A percentile compares a stretch with the other conserved stretches of the same genome.
phyloP scores from a whole-genome alignment of 2,329 filamentous ascomycete genomes.

The Trichoderma semiorbis region DNA sequence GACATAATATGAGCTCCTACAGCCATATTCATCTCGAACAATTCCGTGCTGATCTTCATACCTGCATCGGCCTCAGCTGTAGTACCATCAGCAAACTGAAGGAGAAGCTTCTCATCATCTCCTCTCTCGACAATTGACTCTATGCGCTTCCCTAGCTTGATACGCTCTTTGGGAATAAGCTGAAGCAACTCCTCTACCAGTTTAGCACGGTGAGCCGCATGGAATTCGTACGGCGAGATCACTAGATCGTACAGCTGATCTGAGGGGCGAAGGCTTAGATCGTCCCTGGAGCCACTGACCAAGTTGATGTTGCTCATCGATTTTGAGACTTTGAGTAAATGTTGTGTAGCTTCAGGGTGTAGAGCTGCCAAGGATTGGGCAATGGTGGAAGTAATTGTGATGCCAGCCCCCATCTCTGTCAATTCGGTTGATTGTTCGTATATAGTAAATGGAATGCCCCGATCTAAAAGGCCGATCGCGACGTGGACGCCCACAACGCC shows the following conservation, averaged over 20 bases:
- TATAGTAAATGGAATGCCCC: slow-evolving; percentile 40
- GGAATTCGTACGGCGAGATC: neutral
- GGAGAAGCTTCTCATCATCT: slow-evolving; percentile 24
- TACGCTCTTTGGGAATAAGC: slow-evolving; percentile 32
- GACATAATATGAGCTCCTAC: neutral
- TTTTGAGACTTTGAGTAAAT: neutral
- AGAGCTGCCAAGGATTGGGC: neutral
- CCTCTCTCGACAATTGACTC: slow-evolving; percentile 28
- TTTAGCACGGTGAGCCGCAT: slow-evolving; percentile 23
- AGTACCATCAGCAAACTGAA: slow-evolving; percentile 39
- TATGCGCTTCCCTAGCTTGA: slow-evolving; percentile 35
- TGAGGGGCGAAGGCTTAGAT: neutral
- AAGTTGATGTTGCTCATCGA: neutral
- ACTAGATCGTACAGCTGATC: neutral
- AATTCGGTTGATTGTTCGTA: slow-evolving; percentile 41
- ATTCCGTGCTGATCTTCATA: neutral
- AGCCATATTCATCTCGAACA: neutral
- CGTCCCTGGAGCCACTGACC: neutral
- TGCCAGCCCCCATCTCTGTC: slow-evolving; percentile 44
- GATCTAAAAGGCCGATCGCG: slow-evolving; percentile 44
- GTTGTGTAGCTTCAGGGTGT: neutral
- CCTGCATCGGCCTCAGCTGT: slow-evolving; percentile 30
- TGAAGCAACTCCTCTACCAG: slow-evolving; percentile 34
- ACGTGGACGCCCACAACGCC: slow-evolving; percentile 50
- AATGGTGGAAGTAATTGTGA: slow-evolving; percentile 48